These are phyloP conservation scores for Protea cynaroides DNA, from an alignment of 164 flowering plant species.

Conservation along the genomic window DNA sequence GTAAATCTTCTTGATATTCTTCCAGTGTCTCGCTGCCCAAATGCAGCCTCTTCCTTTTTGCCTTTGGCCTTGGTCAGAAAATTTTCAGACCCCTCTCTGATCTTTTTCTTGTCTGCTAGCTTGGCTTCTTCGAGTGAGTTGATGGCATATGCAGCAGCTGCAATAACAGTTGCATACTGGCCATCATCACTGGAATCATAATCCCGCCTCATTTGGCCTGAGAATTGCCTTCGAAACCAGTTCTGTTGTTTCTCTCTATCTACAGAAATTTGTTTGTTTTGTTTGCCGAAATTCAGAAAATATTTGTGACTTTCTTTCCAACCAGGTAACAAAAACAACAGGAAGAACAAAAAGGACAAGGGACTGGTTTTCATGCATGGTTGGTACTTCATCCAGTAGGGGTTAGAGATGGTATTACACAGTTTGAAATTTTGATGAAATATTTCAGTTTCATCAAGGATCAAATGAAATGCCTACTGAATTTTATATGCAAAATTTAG, in stretches of 20 bases:
- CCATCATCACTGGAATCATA: constrained; percentile 16
- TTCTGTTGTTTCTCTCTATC: constrained; percentile 29
- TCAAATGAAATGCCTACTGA: too few species aligned
- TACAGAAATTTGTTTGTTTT: constrained; percentile 20
- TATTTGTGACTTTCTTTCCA: not conserved
- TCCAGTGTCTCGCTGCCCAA: constrained; percentile 13
- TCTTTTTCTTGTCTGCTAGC: constrained; percentile 15
- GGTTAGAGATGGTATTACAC: too few species aligned
- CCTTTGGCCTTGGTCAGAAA: constrained; percentile 21
- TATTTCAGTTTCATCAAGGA: too few species aligned
- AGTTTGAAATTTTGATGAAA: too few species aligned
- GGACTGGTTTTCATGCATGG: too few species aligned
- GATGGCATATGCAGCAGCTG: constrained; percentile 66
- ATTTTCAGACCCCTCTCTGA: constrained; percentile 10
- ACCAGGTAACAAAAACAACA: not conserved
- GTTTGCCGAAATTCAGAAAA: not conserved
- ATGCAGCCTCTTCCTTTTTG: constrained; percentile 20
- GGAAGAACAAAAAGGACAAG: too few species aligned
- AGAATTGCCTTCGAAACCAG: constrained; percentile 48
- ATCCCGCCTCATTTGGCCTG: constrained; percentile 33
- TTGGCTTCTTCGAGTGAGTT: constrained; percentile 31
- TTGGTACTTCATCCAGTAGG: too few species aligned
- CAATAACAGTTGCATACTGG: constrained; percentile 44
- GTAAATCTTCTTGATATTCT: constrained; percentile 17
- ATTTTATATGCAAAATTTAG: too few species aligned